Evolutionary conservation across 306 rosid genomes (phyloP).

Genomic region (Urtica urens): DNA sequence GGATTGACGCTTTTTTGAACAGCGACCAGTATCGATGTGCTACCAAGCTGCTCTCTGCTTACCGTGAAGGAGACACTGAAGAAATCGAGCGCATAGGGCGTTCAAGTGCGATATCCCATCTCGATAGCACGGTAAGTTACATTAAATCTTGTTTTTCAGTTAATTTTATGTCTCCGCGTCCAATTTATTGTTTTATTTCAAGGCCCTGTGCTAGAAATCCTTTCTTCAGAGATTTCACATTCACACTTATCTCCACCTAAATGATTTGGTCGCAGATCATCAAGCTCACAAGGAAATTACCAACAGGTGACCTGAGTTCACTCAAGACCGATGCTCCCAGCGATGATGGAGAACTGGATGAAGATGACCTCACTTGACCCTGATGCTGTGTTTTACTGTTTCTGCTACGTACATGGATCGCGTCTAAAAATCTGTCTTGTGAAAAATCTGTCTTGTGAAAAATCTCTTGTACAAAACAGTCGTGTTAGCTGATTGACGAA

Average conservation of each 20-base stretch:
- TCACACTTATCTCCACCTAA: slow-evolving; percentile 4
- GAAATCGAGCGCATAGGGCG: slow-evolving; percentile 69
- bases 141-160: slow-evolving; percentile 4
- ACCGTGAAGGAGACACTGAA: slow-evolving; percentile 65
- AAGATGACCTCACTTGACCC: slow-evolving; percentile 69
- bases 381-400: not conserved
- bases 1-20: slow-evolving; percentile 70
- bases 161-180: not conserved
- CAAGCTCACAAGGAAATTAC: slow-evolving; percentile 81
- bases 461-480: not conserved
- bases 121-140: slow-evolving; percentile 59
- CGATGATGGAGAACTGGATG: slow-evolving; percentile 51
- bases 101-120: slow-evolving; percentile 61
- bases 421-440: not conserved
- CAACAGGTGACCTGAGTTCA: slow-evolving; percentile 70
- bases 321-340: slow-evolving; percentile 26
- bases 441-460: not conserved
- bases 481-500: too few species aligned
- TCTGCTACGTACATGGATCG: not conserved
- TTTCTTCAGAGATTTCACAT: not conserved
- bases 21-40: slow-evolving; percentile 76
- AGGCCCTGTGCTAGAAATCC: too few species aligned
- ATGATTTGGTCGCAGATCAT: slow-evolving; percentile 53
- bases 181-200: too few species aligned
- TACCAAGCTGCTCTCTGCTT: slow-evolving; percentile 69